Conservation (phyloP, 2,329 filamentous ascomycete genomes). For the Ophiostoma sp. region DNA sequence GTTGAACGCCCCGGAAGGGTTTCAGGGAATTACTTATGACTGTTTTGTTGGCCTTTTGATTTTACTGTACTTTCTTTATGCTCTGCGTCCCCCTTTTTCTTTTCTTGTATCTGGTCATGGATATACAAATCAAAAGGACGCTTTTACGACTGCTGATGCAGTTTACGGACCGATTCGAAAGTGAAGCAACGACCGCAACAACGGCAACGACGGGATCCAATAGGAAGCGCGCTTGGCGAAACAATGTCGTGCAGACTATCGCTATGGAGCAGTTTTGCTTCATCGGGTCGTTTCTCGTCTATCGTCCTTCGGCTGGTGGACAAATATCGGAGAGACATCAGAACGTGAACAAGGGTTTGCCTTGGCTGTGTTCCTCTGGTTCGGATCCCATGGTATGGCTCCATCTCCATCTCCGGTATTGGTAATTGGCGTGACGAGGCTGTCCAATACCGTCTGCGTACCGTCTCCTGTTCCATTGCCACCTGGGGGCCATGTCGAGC, state of each 20-base stretch:
- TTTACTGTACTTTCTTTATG: neutral
- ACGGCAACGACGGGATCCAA: neutral
- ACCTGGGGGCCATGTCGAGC: neutral
- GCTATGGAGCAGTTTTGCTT: neutral
- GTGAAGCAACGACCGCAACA: neutral
- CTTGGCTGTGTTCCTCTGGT: neutral
- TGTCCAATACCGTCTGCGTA: neutral
- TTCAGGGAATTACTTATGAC: neutral
- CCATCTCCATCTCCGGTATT: neutral
- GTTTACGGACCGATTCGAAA: neutral
- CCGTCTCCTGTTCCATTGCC: too few species aligned
- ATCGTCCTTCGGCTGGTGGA: neutral
- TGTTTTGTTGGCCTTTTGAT: neutral
- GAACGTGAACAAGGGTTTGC: neutral
- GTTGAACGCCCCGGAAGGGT: neutral
- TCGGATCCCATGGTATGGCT: neutral
- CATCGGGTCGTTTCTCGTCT: neutral
- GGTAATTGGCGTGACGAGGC: neutral
- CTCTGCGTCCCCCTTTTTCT: neutral
- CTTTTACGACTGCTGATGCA: neutral
- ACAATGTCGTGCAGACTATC: neutral
- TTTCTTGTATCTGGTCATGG: neutral
- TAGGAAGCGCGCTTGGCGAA: neutral
- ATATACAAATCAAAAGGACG: conserved; percentile 1
- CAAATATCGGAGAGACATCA: neutral